Evolutionary conservation across 257 asterid species (phyloP).

Genomic region (Datura wrightii): DNA sequence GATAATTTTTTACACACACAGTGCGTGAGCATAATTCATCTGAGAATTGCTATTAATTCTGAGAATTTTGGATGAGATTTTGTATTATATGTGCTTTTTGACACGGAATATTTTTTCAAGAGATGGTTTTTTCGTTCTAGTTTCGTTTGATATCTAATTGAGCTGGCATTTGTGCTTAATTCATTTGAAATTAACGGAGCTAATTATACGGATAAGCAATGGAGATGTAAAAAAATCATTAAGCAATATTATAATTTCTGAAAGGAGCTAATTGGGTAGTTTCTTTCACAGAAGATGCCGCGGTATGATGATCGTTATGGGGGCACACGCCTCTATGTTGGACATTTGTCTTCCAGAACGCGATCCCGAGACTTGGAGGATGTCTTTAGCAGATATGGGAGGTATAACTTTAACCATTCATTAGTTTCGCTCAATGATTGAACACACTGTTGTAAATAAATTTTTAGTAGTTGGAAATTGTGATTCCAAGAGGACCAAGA

Average conservation of each 20-base stretch:
- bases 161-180: not conserved
- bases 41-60: not conserved
- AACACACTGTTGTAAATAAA: not conserved
- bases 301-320: slow-evolving; percentile 64
- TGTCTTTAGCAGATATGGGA: slow-evolving; percentile 61
- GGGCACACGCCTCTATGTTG: slow-evolving; percentile 61
- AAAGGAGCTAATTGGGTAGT: slow-evolving; percentile 18
- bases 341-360: slow-evolving; percentile 62
- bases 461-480: not conserved
- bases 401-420: slow-evolving; percentile 40
- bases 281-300: slow-evolving; percentile 53
- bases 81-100: not conserved
- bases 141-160: not conserved
- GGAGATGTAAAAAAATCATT: no score
- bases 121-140: not conserved
- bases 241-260: not conserved
- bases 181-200: not conserved
- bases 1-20: not conserved
- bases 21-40: not conserved
- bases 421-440: not conserved
- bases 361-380: slow-evolving; percentile 68
- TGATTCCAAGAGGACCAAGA: slow-evolving; percentile 7
- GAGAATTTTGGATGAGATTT: not conserved
- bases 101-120: not conserved
- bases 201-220: not conserved